Evolutionary conservation across 306 rosid species (phyloP).

Genomic region (Dicorynia guianensis): DNA sequence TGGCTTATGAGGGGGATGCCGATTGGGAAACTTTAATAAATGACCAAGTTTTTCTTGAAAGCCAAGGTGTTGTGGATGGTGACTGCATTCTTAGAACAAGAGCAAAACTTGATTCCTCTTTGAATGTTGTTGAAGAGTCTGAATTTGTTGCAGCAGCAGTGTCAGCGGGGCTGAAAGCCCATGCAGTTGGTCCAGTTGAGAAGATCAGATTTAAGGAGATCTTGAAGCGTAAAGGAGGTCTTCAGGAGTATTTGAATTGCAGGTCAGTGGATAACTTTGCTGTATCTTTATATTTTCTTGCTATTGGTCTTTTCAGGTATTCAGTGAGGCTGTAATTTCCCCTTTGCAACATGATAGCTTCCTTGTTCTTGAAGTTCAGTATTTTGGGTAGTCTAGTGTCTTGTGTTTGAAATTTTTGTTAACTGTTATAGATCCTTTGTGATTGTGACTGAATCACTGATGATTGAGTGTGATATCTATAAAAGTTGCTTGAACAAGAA

Average conservation of each 20-base stretch:
- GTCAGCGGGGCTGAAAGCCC: constrained; percentile 92
- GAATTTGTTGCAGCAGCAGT: constrained; percentile 90
- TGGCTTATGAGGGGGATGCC: constrained; percentile 99
- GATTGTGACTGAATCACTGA: neutral
- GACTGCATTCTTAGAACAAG: constrained; percentile 58
- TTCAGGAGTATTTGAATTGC: constrained; percentile 89
- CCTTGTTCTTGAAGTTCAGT: constrained; percentile 12
- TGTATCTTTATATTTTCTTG: constrained; percentile 36
- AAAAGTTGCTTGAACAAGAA: neutral
- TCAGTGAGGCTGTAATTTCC: constrained; percentile 19
- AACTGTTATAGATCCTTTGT: constrained; percentile 17
- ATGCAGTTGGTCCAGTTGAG: constrained; percentile 86
- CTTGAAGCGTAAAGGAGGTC: constrained; percentile 95
- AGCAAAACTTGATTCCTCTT: constrained; percentile 64
- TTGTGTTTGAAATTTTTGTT: constrained; percentile 20
- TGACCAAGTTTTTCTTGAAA: constrained; percentile 59
- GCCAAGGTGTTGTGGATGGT: constrained; percentile 51
- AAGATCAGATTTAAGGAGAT: constrained; percentile 92
- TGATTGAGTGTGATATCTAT: constrained; percentile 29
- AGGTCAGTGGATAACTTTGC: constrained; percentile 65
- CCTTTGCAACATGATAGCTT: constrained; percentile 1
- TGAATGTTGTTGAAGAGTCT: constrained; percentile 61
- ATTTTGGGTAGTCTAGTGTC: constrained; percentile 7
- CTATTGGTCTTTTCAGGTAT: constrained; percentile 41
- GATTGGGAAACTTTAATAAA: constrained; percentile 82